A percentile compares a stretch with the other conserved stretches of the same genome.
phyloP scores from a whole-genome alignment of 2,329 filamentous ascomycete species.

The Catunica adiposa region DNA sequence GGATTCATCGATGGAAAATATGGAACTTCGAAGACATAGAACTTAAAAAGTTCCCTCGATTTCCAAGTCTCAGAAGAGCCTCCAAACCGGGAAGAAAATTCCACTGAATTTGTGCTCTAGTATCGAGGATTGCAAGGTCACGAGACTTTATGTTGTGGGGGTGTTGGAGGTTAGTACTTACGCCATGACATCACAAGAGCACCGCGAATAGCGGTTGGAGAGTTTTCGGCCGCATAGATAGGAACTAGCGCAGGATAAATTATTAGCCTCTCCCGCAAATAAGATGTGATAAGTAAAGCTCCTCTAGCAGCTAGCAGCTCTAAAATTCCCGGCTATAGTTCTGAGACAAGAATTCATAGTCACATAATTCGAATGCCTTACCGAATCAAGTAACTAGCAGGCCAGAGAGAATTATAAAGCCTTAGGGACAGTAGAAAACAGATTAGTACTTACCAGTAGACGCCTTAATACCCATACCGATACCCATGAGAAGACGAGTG shows the following conservation, averaged over 20 bases:
- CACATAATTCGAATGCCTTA: background rate
- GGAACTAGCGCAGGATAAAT: conserved; percentile 22
- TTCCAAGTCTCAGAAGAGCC: background rate
- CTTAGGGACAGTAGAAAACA: no score
- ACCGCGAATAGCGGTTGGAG: conserved; percentile 35
- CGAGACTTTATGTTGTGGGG: no score
- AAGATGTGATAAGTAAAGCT: no score
- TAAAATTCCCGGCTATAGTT: background rate
- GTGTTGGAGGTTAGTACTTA: conserved; percentile 19
- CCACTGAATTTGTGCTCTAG: background rate
- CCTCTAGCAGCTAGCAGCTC: no score
- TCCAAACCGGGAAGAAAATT: no score
- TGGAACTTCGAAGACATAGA: background rate
- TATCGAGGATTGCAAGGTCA: conserved; percentile 12
- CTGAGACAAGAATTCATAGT: background rate
- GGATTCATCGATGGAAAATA: background rate
- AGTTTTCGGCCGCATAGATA: conserved; percentile 36
- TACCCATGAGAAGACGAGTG: conserved; percentile 31
- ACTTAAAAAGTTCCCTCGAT: background rate
- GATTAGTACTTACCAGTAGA: conserved; percentile 23
- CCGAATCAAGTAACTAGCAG: background rate
- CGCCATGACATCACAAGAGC: conserved; percentile 38
- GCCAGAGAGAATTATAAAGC: background rate
- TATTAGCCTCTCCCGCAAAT: background rate
- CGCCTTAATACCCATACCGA: conserved; percentile 41